These are phyloP conservation scores for Stemphylium beticola DNA, from an alignment of 2,329 filamentous ascomycete species.

Conservation along the genomic window DNA sequence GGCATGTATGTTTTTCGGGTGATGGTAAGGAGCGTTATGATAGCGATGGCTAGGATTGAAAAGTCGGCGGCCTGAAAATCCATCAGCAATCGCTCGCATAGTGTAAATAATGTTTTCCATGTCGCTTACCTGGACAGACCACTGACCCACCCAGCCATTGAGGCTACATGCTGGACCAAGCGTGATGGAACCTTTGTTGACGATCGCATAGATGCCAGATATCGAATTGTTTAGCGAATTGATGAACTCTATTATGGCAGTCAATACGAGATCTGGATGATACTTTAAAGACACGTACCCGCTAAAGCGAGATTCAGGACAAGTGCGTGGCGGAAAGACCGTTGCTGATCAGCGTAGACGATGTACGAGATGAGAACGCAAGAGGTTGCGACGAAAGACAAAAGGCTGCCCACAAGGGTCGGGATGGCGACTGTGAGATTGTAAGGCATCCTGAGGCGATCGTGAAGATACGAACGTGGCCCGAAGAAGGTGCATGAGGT, in stretches of 20 bases:
- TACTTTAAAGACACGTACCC: conserved; percentile 11
- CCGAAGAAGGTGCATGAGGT: neutral
- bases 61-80: conserved; percentile 39
- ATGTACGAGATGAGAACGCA: conserved; percentile 29
- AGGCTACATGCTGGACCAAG: conserved; percentile 47
- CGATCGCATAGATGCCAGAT: conserved; percentile 49
- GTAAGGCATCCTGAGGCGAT: conserved; percentile 4
- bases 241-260: conserved; percentile 18
- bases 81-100: neutral
- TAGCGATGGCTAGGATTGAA: conserved; percentile 54
- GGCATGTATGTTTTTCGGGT: conserved; percentile 45
- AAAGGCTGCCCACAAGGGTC: conserved; percentile 30
- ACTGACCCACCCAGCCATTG: conserved; percentile 56
- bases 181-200: conserved; percentile 29
- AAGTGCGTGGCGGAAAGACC: conserved; percentile 30
- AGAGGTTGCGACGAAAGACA: conserved; percentile 24
- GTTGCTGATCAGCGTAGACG: conserved; percentile 21
- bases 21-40: conserved; percentile 53
- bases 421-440: conserved; percentile 17
- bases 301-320: conserved; percentile 33
- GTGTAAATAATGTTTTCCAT: neutral
- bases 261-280: neutral
- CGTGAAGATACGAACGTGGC: neutral
- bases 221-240: conserved; percentile 54
- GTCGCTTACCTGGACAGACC: conserved; percentile 44